These are phyloP conservation scores for Plasmodium vivax DNA, from an alignment of 169 alveolate species.

Conservation along the genomic window DNA sequence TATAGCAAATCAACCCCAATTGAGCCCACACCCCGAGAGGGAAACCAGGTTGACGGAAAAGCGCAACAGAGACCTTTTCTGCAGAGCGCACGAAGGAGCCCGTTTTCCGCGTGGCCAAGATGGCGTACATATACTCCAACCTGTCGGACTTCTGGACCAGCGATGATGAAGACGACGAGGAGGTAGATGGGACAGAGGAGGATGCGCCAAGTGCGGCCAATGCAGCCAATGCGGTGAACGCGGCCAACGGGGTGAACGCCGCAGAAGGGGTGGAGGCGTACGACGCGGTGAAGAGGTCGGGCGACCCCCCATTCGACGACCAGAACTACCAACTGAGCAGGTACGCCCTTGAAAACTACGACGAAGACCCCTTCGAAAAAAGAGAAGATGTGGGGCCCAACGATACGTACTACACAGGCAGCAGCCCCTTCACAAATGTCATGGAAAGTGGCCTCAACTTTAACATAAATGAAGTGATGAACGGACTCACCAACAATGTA, in stretches of 20 bases:
- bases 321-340: background rate
- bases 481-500: conserved; percentile 7
- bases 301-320: background rate
- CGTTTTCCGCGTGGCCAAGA: background rate
- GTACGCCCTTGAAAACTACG: conserved; percentile 25
- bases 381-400: conserved; percentile 7
- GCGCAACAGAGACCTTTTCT: background rate
- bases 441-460: background rate
- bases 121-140: conserved; percentile 81
- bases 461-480: conserved; percentile 12
- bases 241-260: no score
- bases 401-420: background rate
- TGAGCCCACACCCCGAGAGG: background rate
- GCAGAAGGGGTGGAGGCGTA: conserved; percentile 9
- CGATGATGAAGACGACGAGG: conserved; percentile 82
- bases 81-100: background rate
- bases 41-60: background rate
- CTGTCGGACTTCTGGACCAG: conserved; percentile 86
- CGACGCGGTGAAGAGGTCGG: background rate
- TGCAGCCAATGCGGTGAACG: background rate
- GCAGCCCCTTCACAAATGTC: background rate
- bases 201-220: background rate
- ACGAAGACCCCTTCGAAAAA: conserved; percentile 21
- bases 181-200: conserved; percentile 30
- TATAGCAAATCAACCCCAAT: background rate